Evolutionary conservation across 208 protist genomes (phyloP).

Genomic region (Kentomonas sorsogonicus): DNA sequence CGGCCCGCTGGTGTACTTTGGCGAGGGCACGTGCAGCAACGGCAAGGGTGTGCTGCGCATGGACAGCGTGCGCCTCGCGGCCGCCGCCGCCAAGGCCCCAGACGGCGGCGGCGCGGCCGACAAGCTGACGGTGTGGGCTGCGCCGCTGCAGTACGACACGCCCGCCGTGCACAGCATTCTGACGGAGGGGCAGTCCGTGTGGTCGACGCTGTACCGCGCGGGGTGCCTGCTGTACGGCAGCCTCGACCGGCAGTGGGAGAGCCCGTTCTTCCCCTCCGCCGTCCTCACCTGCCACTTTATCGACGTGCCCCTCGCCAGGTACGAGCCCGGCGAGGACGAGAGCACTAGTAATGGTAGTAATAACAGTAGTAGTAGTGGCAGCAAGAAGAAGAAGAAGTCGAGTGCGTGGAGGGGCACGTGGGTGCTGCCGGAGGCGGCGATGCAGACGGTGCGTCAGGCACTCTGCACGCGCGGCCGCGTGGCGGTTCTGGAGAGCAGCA

Average conservation of each 20-base stretch:
- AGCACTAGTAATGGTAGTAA: too few species aligned
- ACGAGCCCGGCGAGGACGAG: too few species aligned
- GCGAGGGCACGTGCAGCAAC: slow-evolving; percentile 69
- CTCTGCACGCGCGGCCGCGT: slow-evolving; percentile 29
- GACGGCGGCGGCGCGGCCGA: neutral
- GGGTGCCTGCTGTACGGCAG: slow-evolving; percentile 51
- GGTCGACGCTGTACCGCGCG: slow-evolving; percentile 31
- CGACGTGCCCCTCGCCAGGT: slow-evolving; percentile 13
- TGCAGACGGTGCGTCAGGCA: slow-evolving; percentile 31
- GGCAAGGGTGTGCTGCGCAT: slow-evolving; percentile 58
- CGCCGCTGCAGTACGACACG: slow-evolving; percentile 50
- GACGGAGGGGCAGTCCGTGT: slow-evolving; percentile 19
- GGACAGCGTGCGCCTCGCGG: slow-evolving; percentile 12
- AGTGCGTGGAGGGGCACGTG: too few species aligned
- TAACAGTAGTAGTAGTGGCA: too few species aligned
- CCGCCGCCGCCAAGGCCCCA: neutral
- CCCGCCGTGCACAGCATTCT: slow-evolving; percentile 54
- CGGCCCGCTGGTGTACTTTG: slow-evolving; percentile 55
- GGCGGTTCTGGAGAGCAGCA: slow-evolving; percentile 16
- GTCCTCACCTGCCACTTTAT: slow-evolving; percentile 20
- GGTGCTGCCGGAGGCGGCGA: slow-evolving; percentile 15
- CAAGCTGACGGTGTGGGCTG: slow-evolving; percentile 25
- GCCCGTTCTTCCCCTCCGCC: slow-evolving; percentile 49
- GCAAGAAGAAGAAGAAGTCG: neutral
- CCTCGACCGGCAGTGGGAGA: slow-evolving; percentile 37